Percentiles rank a stretch among this genome's conserved stretches.
Conservation (phyloP, 2,329 filamentous ascomycete species). For the Bimuria novae-zelandiae region DNA sequence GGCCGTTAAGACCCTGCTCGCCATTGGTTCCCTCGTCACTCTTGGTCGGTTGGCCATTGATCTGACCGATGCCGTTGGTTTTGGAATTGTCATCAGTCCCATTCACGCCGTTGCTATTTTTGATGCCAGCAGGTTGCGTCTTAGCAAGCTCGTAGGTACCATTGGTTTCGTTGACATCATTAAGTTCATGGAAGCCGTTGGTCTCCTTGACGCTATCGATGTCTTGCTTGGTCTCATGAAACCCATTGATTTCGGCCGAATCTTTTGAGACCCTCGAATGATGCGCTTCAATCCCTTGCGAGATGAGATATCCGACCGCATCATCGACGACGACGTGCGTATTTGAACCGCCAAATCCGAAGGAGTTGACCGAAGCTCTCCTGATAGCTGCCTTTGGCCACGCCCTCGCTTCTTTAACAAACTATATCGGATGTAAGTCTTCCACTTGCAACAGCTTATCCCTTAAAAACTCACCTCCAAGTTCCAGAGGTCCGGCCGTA, state of each 20-base stretch:
- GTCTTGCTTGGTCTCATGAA: background rate
- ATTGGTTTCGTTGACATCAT: background rate
- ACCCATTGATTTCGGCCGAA: background rate
- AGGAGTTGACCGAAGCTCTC: conserved; percentile 29
- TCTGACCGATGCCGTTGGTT: too few relatives aligned
- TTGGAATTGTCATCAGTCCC: too few relatives aligned
- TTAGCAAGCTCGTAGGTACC: too few relatives aligned
- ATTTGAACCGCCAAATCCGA: conserved; percentile 32
- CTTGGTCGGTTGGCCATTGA: too few relatives aligned
- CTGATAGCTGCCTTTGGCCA: conserved; percentile 20
- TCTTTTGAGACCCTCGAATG: background rate
- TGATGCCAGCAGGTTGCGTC: too few relatives aligned
- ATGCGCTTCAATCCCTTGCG: background rate
- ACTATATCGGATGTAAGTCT: conserved; percentile 3
- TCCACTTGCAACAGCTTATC: too few relatives aligned
- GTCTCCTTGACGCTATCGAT: background rate
- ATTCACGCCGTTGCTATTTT: too few relatives aligned
- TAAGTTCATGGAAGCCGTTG: background rate
- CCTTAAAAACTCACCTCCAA: background rate
- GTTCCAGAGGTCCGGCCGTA: conserved; percentile 10
- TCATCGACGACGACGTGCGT: conserved; percentile 22
- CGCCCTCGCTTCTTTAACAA: conserved; percentile 6
- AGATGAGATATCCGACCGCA: conserved; percentile 7
- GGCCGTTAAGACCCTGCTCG: background rate
- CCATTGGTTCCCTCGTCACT: background rate